phyloP scores from a whole-genome alignment of 352 stramenopile species.

The Phytophthora hibernalis region DNA sequence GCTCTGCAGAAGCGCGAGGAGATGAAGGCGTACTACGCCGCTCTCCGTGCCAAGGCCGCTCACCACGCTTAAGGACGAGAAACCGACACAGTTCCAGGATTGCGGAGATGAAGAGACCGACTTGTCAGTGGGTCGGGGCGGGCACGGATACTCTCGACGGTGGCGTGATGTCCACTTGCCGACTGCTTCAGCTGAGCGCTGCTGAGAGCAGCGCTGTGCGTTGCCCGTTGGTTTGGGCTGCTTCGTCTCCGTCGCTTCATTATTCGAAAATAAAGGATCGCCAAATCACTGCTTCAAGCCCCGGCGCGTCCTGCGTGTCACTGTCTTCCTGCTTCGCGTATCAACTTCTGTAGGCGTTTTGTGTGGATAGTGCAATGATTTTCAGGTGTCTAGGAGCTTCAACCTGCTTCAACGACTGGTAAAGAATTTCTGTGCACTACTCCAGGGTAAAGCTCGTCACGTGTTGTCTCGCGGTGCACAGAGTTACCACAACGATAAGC shows the following conservation, averaged over 20 bases:
- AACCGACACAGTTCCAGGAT: conserved; percentile 57
- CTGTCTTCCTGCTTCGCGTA: conserved; percentile 9
- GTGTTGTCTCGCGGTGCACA: no score
- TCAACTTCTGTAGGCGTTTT: not conserved
- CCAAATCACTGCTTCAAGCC: conserved; percentile 64
- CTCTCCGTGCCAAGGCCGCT: conserved; percentile 95
- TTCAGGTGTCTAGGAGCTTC: conserved; percentile 3
- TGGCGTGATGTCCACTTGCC: conserved; percentile 39
- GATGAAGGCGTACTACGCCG: conserved; percentile 98
- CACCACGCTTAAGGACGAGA: conserved; percentile 62
- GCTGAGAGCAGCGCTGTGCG: conserved; percentile 26
- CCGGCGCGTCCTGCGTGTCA: conserved; percentile 15
- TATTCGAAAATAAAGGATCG: conserved; percentile 84
- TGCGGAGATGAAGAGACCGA: conserved; percentile 41
- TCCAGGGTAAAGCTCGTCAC: no score
- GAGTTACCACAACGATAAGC: not conserved
- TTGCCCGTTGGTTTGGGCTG: conserved; percentile 26
- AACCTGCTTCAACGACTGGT: conserved; percentile 6
- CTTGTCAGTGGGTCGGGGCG: conserved; percentile 36
- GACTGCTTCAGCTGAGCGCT: conserved; percentile 29
- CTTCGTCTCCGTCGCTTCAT: conserved; percentile 65
- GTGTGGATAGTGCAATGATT: conserved; percentile 7
- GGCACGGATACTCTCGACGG: conserved; percentile 32
- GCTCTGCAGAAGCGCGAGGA: conserved; percentile 98
- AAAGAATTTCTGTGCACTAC: not conserved